Percentiles rank a stretch among this genome's conserved stretches.
Conservation (phyloP, 257 asterid genomes). For the Solanum megistacrolobum region DNA sequence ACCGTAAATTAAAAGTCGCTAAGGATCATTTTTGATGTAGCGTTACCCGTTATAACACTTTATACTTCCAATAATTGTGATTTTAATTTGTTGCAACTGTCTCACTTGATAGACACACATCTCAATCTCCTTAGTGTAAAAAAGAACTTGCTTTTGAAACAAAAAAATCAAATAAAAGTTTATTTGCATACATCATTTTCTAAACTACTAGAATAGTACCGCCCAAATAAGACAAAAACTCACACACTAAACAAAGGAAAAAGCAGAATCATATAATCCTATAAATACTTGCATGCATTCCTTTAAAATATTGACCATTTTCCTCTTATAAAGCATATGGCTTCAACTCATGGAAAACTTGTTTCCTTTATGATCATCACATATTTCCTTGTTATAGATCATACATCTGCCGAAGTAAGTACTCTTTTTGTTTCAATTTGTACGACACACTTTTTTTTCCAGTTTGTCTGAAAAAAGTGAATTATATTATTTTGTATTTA, state of each 20-base stretch:
- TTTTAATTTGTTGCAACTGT: background rate
- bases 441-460: background rate
- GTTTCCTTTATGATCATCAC: conserved; percentile 2
- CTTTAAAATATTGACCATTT: background rate
- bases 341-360: background rate
- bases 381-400: conserved; percentile 9
- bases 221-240: background rate
- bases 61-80: no score
- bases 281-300: background rate
- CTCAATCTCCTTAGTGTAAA: background rate
- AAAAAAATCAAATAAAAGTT: background rate
- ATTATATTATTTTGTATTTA: no score
- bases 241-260: background rate
- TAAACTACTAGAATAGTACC: background rate
- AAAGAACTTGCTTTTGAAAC: background rate
- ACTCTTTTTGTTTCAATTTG: background rate
- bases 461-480: no score
- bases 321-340: background rate
- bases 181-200: background rate
- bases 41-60: no score
- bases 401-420: conserved; percentile 32
- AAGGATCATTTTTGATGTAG: no score
- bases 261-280: background rate
- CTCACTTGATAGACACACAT: background rate
- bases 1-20: no score